Evolutionary conservation across 2,329 filamentous ascomycete genomes (phyloP), one percentile per base, ranked within the genome.

Genomic region (Bipolaris gigantea): DNA sequence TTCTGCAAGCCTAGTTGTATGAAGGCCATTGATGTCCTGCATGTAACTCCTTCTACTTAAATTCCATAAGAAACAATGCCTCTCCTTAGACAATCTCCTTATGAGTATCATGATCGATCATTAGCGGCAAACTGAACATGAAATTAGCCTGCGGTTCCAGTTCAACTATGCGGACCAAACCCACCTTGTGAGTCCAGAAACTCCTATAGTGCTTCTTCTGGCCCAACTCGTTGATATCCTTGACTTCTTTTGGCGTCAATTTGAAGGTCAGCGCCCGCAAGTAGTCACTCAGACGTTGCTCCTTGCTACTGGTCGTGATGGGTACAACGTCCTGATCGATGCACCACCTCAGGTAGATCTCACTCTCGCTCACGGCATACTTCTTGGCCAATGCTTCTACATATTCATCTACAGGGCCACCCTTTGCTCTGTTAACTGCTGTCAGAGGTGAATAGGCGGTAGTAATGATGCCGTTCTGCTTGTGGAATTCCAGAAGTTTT

Each of bases 281-380:
- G 61, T 86, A 86, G 63, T 85, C 81, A 52, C 76, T 81, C 66
- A 87, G 59, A 15, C 84, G 75, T 57, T 83, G 78, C 70, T 86
- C 84, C 61, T 86, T 87, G 44, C 77, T 74, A 53, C 80, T 84
- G 2, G 85, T 87, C 5, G 84, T 86, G 53, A 88, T 80, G 0
- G 81, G 73, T 15, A 86, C 78, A 52, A 82, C 70, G 21, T 83
- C 83, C 62, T 84, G 83, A 60, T 87, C 84, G 46, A 87, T 79
- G 44, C 79, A 81, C 83, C 84, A 88, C 47, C 85, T 73, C 50
- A 87, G 64, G 46, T 79, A 72, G 48, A 87, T 80, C 69, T 87
- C 83, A 1, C 77, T 80, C 43, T 82, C 78, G 48, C 69, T 78
- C 40, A 86, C 84, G 0, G 77, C 82, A 65, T 87, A 87, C 70